phyloP scores from a whole-genome alignment of 805 yeast genomes.

The Yamadazyma nakazawae region DNA sequence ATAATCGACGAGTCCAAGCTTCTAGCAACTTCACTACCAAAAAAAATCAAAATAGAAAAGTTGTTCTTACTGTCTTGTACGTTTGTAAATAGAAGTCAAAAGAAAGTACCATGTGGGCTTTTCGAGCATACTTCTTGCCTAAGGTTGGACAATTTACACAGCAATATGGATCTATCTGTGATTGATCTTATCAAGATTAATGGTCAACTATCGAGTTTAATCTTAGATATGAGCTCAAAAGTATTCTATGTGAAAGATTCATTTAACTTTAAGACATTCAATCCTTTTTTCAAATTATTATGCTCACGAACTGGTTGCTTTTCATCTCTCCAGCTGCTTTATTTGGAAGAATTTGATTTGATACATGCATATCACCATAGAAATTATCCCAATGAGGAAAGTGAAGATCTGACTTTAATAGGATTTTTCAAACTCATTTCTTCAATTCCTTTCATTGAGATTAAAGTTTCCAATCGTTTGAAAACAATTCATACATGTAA shows the following conservation, averaged over 20 bases:
- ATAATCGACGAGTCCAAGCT: slow-evolving; percentile 43
- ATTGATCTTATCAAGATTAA: slow-evolving; percentile 44
- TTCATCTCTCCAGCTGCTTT: slow-evolving; percentile 22
- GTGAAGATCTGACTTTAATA: slow-evolving; percentile 2
- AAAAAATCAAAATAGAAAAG: slow-evolving; percentile 6
- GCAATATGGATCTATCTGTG: slow-evolving; percentile 47
- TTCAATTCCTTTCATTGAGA: slow-evolving; percentile 19
- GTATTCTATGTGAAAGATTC: slow-evolving; percentile 33
- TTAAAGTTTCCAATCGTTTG: slow-evolving; percentile 24
- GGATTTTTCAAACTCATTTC: slow-evolving; percentile 17
- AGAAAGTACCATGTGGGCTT: slow-evolving; percentile 24
- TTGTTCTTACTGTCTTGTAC: slow-evolving; percentile 22
- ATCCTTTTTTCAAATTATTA: slow-evolving; percentile 26
- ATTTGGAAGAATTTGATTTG: slow-evolving; percentile 29
- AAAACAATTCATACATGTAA: slow-evolving; percentile 25
- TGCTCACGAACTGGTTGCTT: slow-evolving; percentile 36
- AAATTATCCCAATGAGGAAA: background rate
- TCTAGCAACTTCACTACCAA: slow-evolving; percentile 18
- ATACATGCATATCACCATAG: slow-evolving; percentile 2
- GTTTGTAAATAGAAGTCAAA: slow-evolving; percentile 15
- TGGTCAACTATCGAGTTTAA: slow-evolving; percentile 33
- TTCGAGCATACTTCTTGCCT: slow-evolving; percentile 40
- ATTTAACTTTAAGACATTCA: slow-evolving; percentile 32
- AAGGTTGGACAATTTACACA: slow-evolving; percentile 34
- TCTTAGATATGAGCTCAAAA: slow-evolving; percentile 48